Percentiles rank a stretch among this genome's conserved stretches.
These are phyloP conservation scores for Alternaria atra DNA, from an alignment of 2,329 filamentous ascomycete genomes.

Conservation along the genomic window DNA sequence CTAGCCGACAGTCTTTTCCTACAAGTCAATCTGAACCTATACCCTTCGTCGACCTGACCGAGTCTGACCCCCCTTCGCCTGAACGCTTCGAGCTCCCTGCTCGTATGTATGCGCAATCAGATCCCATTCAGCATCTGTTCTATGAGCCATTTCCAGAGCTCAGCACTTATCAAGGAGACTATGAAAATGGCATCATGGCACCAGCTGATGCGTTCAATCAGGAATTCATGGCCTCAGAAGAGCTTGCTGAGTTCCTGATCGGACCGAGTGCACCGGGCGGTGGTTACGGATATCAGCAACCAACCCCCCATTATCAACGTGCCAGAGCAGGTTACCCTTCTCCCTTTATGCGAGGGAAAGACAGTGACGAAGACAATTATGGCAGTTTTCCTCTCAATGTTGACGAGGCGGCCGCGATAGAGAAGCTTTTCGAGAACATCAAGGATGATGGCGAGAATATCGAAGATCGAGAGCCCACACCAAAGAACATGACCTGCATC, in stretches of 20 bases:
- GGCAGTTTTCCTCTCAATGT: conserved; percentile 22
- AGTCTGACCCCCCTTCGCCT: conserved; percentile 30
- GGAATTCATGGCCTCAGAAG: conserved; percentile 35
- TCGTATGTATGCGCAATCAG: not conserved
- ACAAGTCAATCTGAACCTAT: not conserved
- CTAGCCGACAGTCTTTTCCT: conserved; percentile 8
- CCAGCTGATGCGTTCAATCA: conserved; percentile 30
- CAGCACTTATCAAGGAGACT: conserved; percentile 5
- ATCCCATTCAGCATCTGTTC: not conserved
- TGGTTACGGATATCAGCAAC: conserved; percentile 27
- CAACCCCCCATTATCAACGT: not conserved
- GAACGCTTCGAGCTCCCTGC: not conserved
- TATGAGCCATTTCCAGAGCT: conserved; percentile 20
- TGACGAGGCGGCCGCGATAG: conserved; percentile 35
- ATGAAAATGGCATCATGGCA: conserved; percentile 10
- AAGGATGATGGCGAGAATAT: conserved; percentile 46
- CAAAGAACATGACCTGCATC: conserved; percentile 70
- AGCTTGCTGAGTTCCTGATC: conserved; percentile 43
- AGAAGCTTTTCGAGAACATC: conserved; percentile 46
- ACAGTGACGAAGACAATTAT: conserved; percentile 27
- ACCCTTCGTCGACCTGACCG: conserved; percentile 31
- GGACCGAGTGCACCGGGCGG: conserved; percentile 21
- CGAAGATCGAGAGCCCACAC: conserved; percentile 72
- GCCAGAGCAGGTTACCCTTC: not conserved
- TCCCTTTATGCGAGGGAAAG: not conserved